A percentile compares a stretch with the other conserved stretches of the same genome.
Evolutionary conservation across 2,329 filamentous ascomycete species (phyloP).

Genomic region (Passalora sequoiae): DNA sequence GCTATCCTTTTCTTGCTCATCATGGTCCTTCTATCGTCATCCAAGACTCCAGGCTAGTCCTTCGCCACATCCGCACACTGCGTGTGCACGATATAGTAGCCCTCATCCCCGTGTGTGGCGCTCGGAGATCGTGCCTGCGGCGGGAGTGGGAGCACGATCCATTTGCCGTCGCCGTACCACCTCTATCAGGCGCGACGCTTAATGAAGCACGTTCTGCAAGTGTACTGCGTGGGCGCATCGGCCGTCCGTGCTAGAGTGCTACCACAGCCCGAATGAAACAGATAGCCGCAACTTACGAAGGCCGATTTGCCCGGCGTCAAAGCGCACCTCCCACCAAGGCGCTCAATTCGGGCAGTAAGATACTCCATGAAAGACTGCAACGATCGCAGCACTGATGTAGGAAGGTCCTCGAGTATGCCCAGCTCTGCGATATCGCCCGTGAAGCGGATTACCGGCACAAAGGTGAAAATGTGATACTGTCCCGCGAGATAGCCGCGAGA

Average conservation of each 20-base stretch:
- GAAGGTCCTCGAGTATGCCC: background rate
- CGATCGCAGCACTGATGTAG: background rate
- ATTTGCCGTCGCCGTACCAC: conserved; percentile 9
- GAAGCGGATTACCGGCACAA: too few species aligned
- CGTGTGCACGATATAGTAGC: conserved; percentile 6
- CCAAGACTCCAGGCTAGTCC: conserved; percentile 3
- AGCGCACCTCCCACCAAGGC: background rate
- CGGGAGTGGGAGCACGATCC: conserved; percentile 14
- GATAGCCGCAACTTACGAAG: conserved; percentile 10
- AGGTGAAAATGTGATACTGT: too few species aligned
- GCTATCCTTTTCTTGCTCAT: background rate
- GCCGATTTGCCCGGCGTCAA: background rate
- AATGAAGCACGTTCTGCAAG: conserved; percentile 19
- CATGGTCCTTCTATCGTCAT: background rate
- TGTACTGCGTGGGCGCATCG: conserved; percentile 2
- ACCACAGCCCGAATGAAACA: conserved; percentile 1
- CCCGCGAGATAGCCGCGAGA: too few species aligned
- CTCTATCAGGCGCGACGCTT: conserved; percentile 12
- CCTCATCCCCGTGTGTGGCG: background rate
- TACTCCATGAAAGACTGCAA: background rate
- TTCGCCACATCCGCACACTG: background rate
- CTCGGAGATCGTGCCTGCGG: background rate
- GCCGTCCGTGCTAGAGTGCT: conserved; percentile 11
- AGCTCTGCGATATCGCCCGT: background rate
- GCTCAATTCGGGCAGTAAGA: background rate